Conservation (phyloP, 73 alveolate species). For the Paramecium biaurelia region DNA sequence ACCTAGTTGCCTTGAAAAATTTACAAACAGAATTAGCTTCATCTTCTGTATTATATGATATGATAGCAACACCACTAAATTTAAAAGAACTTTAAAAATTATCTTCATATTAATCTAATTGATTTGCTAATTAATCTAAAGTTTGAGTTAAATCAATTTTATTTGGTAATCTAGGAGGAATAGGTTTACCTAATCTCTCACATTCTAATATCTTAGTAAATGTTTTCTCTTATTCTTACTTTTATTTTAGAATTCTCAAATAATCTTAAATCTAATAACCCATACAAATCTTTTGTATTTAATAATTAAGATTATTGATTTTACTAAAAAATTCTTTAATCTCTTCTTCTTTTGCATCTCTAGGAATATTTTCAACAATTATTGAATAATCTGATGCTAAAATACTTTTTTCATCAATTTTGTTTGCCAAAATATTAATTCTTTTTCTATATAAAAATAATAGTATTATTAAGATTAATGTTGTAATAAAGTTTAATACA, state of each 20-base stretch:
- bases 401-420: conserved; percentile 20
- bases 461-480: neutral
- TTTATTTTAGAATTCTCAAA: neutral
- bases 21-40: neutral
- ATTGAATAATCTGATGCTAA: conserved; percentile 8
- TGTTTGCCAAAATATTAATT: neutral
- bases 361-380: neutral
- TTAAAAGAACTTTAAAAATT: neutral
- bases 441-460: neutral
- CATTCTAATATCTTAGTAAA: neutral
- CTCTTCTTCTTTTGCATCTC: conserved; percentile 45
- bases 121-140: neutral
- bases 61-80: neutral
- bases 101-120: neutral
- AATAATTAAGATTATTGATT: neutral
- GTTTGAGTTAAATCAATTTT: neutral
- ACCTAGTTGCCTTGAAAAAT: neutral
- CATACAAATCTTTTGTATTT: neutral
- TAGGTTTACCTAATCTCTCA: neutral
- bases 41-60: neutral
- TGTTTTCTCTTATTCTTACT: neutral
- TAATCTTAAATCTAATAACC: neutral
- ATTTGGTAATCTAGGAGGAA: neutral
- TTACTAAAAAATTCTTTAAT: neutral
- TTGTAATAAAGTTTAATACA: neutral